Evolutionary conservation across 2,329 filamentous ascomycete genomes (phyloP), one percentile per base, ranked within the genome.

Genomic region (Pseudopyricularia javanii): DNA sequence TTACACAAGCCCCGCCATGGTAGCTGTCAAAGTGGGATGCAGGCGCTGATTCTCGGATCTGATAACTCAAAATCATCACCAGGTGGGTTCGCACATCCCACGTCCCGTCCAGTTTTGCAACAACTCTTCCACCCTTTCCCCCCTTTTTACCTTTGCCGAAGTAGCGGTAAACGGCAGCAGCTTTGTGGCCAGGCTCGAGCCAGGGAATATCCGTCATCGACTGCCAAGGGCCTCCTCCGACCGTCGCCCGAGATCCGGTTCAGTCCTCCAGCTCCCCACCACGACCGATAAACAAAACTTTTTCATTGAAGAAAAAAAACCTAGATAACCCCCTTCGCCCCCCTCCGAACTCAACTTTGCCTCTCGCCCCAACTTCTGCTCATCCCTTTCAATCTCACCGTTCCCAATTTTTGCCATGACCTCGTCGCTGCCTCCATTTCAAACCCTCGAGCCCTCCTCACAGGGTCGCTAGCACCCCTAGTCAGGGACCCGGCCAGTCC

Each of bases 51-150:
- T 20, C 37, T 43, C 37, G 37, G 37, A 50, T 50, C 48, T 50
- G 48, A 50, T 50, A 50, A 50, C 48, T 50, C 48, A 37, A 50
- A 50, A 50, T 37, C 48, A 34, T 24, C 22, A 22, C 11, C 22
- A 48, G 48, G 48, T 50, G 11, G 33, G 6, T 43, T 12, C 17
- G 32, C 32, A 12, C 7, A 33, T n/a, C n/a, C n/a, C n/a, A n/a
- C n/a, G n/a, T 33, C 32, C 12, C 32, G 12, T 7, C 12, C 32
- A 33, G 12, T 33, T 6, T 43, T 5, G 37, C 12, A 43, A 12
- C 17, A 43, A 4, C 15, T n/a, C 17, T 43, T n/a, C 37, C 37
- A n/a, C 11, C 37, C 8, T n/a, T 43, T n/a, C n/a, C n/a, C n/a
- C n/a, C n/a, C n/a, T n/a, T 7, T 45, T 24, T 24, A 24, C 40